These are phyloP conservation scores for Solanum hybrid DNA, from an alignment of 305 asterid genomes.

Conservation along the genomic window DNA sequence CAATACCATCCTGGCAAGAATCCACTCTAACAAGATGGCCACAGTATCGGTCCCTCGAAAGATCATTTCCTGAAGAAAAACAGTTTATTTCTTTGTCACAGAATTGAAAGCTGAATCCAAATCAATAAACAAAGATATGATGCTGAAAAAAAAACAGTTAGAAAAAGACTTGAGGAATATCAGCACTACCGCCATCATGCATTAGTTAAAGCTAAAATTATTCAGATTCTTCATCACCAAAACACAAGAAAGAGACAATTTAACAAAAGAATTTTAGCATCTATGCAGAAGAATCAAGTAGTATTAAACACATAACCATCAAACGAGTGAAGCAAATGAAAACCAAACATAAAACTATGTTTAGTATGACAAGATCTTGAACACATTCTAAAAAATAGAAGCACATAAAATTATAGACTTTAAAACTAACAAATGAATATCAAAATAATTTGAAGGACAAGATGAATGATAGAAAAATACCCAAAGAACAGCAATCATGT, in stretches of 20 bases:
- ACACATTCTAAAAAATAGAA: not conserved
- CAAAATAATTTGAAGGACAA: not conserved
- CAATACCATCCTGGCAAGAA: conserved; percentile 74
- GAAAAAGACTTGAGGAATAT: not conserved
- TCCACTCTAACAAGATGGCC: conserved; percentile 69
- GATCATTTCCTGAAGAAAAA: conserved; percentile 57
- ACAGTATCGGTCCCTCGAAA: conserved; percentile 77
- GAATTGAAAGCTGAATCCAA: not conserved
- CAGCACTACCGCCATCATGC: conserved; percentile 21
- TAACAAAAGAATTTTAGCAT: not conserved
- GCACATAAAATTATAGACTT: not conserved
- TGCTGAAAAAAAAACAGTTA: not conserved
- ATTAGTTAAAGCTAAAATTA: conserved; percentile 11
- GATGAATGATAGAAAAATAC: conserved; percentile 17
- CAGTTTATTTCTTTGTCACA: not conserved
- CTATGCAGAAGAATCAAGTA: not conserved
- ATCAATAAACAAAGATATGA: not conserved
- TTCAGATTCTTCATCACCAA: conserved; percentile 45
- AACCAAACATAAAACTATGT: not conserved
- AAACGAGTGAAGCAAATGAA: not conserved
- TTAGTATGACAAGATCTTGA: not conserved
- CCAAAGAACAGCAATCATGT: conserved; percentile 83
- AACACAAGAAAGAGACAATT: conserved; percentile 16
- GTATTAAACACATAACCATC: not conserved
- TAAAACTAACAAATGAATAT: not conserved